Evolutionary conservation across 2,329 filamentous ascomycete genomes (phyloP).

Genomic region (Cephalotrichum gorgonifer): DNA sequence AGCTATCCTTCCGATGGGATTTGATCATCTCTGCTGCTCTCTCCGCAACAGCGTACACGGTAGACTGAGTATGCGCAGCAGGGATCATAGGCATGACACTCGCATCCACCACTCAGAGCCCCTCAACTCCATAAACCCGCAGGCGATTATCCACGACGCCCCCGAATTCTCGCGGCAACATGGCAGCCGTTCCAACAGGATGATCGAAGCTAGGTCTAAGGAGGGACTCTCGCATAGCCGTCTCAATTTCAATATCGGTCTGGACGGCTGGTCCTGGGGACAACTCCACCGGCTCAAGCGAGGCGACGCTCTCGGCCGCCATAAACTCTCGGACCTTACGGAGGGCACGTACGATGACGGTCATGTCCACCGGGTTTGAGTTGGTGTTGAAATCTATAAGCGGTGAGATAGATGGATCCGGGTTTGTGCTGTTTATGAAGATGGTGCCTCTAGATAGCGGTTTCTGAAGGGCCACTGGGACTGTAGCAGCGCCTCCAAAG

Average conservation of each 20-base stretch:
- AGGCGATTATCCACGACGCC: constrained; percentile 21
- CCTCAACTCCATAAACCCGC: constrained; percentile 26
- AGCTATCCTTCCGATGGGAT: too few species aligned
- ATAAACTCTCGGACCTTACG: constrained; percentile 9
- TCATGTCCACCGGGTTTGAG: constrained; percentile 12
- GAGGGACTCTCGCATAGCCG: constrained; percentile 5
- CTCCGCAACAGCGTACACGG: constrained; percentile 43
- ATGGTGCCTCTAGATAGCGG: constrained; percentile 13
- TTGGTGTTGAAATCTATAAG: constrained; percentile 13
- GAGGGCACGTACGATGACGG: constrained; percentile 8
- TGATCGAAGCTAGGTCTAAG: constrained; percentile 12
- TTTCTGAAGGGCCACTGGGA: constrained; percentile 14
- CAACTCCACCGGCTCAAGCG: constrained; percentile 14
- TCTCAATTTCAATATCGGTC: constrained; percentile 11
- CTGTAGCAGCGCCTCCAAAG: constrained; percentile 18
- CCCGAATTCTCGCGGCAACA: constrained; percentile 16
- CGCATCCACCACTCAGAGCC: constrained; percentile 49
- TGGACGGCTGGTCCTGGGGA: constrained; percentile 13
- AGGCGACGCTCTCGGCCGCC: constrained; percentile 16
- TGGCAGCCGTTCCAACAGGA: constrained; percentile 8
- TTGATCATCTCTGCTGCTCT: not conserved
- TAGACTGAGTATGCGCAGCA: constrained; percentile 31
- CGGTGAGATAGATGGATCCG: constrained; percentile 14
- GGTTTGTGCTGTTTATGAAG: constrained; percentile 11
- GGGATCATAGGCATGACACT: constrained; percentile 35